phyloP scores from a whole-genome alignment of 768 basidiomycete genomes.

The Chalciporus pseudorubinellus region DNA sequence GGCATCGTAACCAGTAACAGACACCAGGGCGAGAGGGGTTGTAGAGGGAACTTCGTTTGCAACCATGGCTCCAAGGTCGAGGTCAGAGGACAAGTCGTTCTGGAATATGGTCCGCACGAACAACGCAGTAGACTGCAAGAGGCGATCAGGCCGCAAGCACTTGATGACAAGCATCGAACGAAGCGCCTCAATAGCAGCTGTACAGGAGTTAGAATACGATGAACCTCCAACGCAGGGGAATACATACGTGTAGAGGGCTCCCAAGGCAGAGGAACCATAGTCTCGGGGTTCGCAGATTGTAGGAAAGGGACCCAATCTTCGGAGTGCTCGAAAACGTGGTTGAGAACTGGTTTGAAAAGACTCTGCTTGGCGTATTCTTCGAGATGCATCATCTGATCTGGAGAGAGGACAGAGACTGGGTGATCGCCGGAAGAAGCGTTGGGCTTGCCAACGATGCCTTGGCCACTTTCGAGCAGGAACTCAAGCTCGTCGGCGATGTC shows the following conservation, averaged over 20 bases:
- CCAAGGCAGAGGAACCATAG: constrained; percentile 74
- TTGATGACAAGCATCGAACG: constrained; percentile 79
- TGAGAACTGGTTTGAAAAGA: constrained; percentile 74
- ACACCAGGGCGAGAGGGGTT: constrained; percentile 86
- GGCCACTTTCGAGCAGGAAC: constrained; percentile 87
- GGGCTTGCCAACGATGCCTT: constrained; percentile 48
- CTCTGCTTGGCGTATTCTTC: constrained; percentile 67
- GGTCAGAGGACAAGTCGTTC: constrained; percentile 74
- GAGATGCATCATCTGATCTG: constrained; percentile 69
- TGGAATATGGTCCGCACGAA: constrained; percentile 80
- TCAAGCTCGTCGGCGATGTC: constrained; percentile 85
- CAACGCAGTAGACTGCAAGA: constrained; percentile 75
- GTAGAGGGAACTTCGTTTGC: constrained; percentile 72
- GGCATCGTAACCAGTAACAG: constrained; percentile 97
- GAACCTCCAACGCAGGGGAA: background rate
- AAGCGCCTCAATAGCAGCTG: constrained; percentile 72
- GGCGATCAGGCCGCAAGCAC: constrained; percentile 89
- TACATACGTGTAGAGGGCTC: constrained; percentile 71
- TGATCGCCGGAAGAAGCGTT: constrained; percentile 35
- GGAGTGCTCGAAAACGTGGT: constrained; percentile 58
- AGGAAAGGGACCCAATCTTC: constrained; percentile 74
- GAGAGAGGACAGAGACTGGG: constrained; percentile 47
- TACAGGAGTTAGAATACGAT: constrained; percentile 15
- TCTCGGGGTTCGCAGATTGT: constrained; percentile 63
- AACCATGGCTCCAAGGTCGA: constrained; percentile 78